These are phyloP conservation scores for Irineochytrium annulatum DNA, from an alignment of 192 early-diverging fungal genomes.

Conservation along the genomic window DNA sequence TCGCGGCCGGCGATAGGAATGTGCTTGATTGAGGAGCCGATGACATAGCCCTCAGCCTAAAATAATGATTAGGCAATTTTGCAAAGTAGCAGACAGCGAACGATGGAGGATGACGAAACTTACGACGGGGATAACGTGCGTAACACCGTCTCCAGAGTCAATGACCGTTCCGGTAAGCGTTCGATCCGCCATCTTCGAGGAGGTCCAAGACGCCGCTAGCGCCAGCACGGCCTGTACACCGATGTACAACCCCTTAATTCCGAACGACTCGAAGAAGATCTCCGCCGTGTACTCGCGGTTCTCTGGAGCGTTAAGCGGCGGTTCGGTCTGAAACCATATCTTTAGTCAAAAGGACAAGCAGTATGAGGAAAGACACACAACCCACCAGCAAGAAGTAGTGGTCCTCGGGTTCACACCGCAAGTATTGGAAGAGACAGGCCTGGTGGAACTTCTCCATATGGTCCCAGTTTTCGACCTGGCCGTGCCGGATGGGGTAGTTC, in stretches of 20 bases:
- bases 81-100: no score
- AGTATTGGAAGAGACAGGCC: constrained; percentile 95
- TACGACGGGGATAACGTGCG: constrained; percentile 98
- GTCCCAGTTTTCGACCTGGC: constrained; percentile 99
- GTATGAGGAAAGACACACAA: constrained; percentile 1
- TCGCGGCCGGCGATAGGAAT: constrained; percentile 98
- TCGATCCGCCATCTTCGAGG: constrained; percentile 78
- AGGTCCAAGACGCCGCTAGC: constrained; percentile 91
- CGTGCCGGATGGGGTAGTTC: constrained; percentile 92
- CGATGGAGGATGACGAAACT: constrained; percentile 16
- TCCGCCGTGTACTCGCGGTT: constrained; percentile 99
- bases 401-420: constrained; percentile 98
- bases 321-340: constrained; percentile 73
- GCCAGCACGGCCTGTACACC: constrained; percentile 99
- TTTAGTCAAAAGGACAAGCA: not conserved
- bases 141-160: constrained; percentile 97
- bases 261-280: constrained; percentile 99
- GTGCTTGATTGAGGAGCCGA: constrained; percentile 96
- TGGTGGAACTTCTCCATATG: constrained; percentile 99
- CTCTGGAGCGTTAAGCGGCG: constrained; percentile 95
- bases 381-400: constrained; percentile 88
- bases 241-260: constrained; percentile 96
- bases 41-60: constrained; percentile 95
- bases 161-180: constrained; percentile 97
- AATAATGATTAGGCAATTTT: not conserved